Base-by-base conservation (phyloP, 140 eudicot genomes). In the Oenanthe javanica region DNA sequence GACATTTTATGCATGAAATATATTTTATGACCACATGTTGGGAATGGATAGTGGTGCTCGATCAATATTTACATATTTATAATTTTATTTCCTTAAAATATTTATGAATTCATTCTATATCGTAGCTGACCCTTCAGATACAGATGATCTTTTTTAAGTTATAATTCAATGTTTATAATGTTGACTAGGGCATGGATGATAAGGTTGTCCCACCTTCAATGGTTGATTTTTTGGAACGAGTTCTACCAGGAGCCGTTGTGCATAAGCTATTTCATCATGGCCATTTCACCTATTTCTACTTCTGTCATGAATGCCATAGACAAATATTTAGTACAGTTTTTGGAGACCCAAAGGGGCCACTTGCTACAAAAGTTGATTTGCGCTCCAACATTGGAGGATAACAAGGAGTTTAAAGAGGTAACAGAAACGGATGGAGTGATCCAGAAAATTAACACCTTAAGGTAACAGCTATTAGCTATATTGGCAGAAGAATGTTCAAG, bases 221-320 rank as follows among this genome's bases (percentile, higher is more conserved):
- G 92, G 86, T 86, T 36, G 93, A 90, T 73, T 93, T 84, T 79
- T 83, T 87, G 78, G 88, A 85, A 49, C 87, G 98, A 70, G 87
- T 89, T 81, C 71, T 93, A 80, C 96, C 98, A 4, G 93, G 93
- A 42, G 92, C 87, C 79, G 88, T 90, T 90, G 92, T 93, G 67
- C 98, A 93, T 79, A 93, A 83, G 87, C 97, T 93, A 54, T 89
- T 87, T n/a, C 85, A 90, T 73, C 97, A 93, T 80, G 97, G 98
- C 42, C 97, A 91, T 79, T 92, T 89, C 81, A 92, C 97, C 42
- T 90, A 90, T 83, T 86, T 90, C 77, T 90, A 88, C 79, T 91
- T 93, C 80, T 93, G 98, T 40, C 89, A 89, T 61, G 95, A 93
- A 83, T 93, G 98, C 69, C 98, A 93, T 75, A 84, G 91, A 77